Base-by-base conservation (phyloP, 306 rosid genomes). In the Prunus salicina region DNA sequence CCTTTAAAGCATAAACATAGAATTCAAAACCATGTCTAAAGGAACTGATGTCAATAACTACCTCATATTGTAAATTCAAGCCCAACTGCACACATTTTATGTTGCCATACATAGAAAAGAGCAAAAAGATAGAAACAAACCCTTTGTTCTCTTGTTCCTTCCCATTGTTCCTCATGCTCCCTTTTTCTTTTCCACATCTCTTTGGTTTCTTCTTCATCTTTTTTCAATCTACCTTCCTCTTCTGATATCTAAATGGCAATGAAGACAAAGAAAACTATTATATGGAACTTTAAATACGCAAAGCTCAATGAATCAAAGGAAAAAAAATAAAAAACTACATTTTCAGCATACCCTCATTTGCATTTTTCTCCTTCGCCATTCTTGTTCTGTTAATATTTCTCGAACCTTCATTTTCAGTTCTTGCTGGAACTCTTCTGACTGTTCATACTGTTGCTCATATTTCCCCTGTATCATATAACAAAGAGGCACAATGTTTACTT, bases 181-280 rank as follows among this genome's bases (percentile, higher is more conserved):
- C 98, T 97, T 89, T 92, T 96, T 84, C 95, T 90, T 82, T 96
- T 96, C 99, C 97, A 92, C 96, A 96, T 91, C 84, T 96, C 99
- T 78, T 92, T 96, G 60, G 89, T 86, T 74, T 96, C 98, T 86
- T 92, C 99, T 84, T 92, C 99, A 27, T 91, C 98, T 80, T 83
- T 91, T 86, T 96, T 96, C 87, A 92, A 86, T 86, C 99, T 87
- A 75, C 99, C 99, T 86, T 92, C 98, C 91, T 96, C 99, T 83
- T 96, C 99, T 28, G 97, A 92, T 87, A 96, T 96, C 99, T 96
- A 82, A 57, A 82, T 15, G 74, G 63, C 70, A 77, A 78, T 50
- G 12, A 83, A 62, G 78, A 82, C 49, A 55, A 60, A 62, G 49
- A 38, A 71, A 68, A 80, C 18, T 28, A 81, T n/a, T 75, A 60